Base-by-base conservation (phyloP, 495 filamentous ascomycete species). In the Physcia stellaris region DNA sequence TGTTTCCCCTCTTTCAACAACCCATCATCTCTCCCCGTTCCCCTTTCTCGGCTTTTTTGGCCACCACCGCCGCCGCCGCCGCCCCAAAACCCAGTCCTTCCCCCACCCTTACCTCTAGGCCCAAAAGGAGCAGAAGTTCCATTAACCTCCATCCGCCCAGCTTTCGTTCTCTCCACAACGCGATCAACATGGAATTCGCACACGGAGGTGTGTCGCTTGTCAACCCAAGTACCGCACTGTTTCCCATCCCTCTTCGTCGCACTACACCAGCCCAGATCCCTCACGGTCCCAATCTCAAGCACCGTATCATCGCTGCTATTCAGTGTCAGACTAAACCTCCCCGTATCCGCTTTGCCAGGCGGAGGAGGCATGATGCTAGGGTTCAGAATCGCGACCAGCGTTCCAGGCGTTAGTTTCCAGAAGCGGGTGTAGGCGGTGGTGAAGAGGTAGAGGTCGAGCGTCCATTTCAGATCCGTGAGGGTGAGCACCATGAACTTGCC, bases 131-230 rank as follows among this genome's bases (percentile, higher is more conserved):
- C 53, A 35, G 29, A 45, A 48, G 59, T 60, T 20, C 53, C 68
- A 46, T 90, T 88, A 40, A 96, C 70, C 46, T 94, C 90, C 64
- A 88, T 80, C 7, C 92, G 68, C 0, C 69, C 61, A 3, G 73
- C 57, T 29, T 80, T 77, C 2, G 75, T 75, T 45, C 79, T 82
- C 35, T 77, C 72, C 1, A 95, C 57, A 12, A 80, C 77, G 13
- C 78, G 54, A 50, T 94, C 82, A 47, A 93, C 72, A 51, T 99
- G 90, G 48, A 82, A 99, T 43, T 92, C 83, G 60, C 90, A 99
- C 54, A 80, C 85, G 45, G 93, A 80, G 5, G 86, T 94, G 49
- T 84, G 83, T 7, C 83, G 69, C 39, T 67, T 71, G 53, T 99
- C 86, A 23, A 99, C 66, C 92, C 92, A 99, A 33, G 67, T 60